Conservation (phyloP, 257 asterid species). For the Anisodus acutangulus region DNA sequence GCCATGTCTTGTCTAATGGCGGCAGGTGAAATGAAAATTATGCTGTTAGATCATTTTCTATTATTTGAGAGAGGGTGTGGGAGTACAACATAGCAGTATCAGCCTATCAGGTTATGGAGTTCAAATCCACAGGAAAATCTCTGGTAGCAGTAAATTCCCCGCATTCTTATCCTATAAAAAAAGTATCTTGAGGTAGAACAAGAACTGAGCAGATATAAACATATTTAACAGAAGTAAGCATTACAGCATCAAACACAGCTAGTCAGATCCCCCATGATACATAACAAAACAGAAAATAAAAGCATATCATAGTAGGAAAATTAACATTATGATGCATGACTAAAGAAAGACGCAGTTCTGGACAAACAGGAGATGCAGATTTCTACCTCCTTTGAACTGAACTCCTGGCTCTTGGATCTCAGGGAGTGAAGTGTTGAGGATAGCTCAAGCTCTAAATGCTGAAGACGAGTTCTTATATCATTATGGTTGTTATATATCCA, state of each 20-base stretch:
- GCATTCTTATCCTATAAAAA: not conserved
- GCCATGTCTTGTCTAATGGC: too few species aligned
- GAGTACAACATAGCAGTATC: too few species aligned
- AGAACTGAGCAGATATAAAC: not conserved
- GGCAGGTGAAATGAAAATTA: not conserved
- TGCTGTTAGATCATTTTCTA: not conserved
- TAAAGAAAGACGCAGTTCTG: not conserved
- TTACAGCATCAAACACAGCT: not conserved
- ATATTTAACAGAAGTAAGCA: not conserved
- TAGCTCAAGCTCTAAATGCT: conserved; percentile 68
- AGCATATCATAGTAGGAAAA: not conserved
- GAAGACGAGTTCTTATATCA: conserved; percentile 57
- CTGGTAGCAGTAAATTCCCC: not conserved
- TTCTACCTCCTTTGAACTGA: conserved; percentile 54
- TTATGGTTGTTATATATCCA: conserved; percentile 43
- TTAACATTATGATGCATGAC: not conserved
- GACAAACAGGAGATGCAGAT: conserved; percentile 24
- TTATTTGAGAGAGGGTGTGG: not conserved
- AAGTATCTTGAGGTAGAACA: not conserved
- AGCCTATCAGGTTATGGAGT: not conserved
- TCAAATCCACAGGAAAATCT: not conserved
- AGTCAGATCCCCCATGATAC: not conserved
- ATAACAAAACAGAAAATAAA: not conserved
- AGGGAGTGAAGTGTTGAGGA: conserved; percentile 55
- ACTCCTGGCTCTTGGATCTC: conserved; percentile 54